Evolutionary conservation across 192 early-diverging fungal species (phyloP), one percentile per base, ranked within the genome.

Genomic region (Coemansia biformis): DNA sequence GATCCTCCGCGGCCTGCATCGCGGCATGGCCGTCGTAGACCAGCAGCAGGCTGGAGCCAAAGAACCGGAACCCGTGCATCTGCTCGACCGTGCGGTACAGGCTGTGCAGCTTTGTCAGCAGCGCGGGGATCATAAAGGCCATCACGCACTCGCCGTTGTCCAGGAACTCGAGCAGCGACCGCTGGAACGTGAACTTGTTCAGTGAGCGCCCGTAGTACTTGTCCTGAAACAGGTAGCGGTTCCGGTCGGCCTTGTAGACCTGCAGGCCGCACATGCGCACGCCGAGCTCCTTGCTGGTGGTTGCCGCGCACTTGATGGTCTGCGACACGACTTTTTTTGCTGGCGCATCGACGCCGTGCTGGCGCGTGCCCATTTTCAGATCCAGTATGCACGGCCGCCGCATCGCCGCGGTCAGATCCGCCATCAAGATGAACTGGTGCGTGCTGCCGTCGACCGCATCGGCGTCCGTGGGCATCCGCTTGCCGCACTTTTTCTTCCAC

Each of bases 191-290:
- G 33, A 81, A 77, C 23, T 79, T 75, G 43, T 86, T 85, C 40
- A 99, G 78, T 17, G 81, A 82, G 5, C 96, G 79, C 12, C 96
- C 96, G 52, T 88, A 88, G 65, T 99, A 99, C 68, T 99, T 99
- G 78, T 95, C 88, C 55, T 92, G 82, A 61, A 91, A 96, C 38
- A 85, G 48, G 67, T 84, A 96, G 16, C 78, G 77, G 18, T 83
- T 56, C 2, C 79, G 84, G 15, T 79, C 78, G 9, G 67, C 63
- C 45, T 93, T 91, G 68, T 88, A 98, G 8, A 93, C 89, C 80
- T 98, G 96, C 90, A 99, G 90, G 8, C 96, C 94, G 61, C 96
- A 98, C 43, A 99, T 90, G 1, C 94, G 80, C 43, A 96, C 90
- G 6, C 96, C 96, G 19, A 97, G 78, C 35, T 81, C 77, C 58